Percentiles rank a stretch among this genome's conserved stretches.
Conservation (phyloP, 345 rosid genomes). For the Litchi chinensis region DNA sequence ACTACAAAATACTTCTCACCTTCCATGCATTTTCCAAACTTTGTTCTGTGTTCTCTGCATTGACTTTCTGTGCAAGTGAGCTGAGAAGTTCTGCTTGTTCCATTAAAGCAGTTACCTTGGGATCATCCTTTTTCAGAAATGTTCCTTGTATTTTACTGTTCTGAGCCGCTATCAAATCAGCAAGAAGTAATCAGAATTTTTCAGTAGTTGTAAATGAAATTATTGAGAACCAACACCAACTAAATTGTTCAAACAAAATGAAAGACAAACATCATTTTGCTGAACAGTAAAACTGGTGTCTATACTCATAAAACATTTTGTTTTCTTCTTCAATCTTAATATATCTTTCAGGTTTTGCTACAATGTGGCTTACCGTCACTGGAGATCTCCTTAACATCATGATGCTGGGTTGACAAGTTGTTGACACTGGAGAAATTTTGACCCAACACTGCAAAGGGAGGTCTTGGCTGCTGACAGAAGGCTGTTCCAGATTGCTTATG, state of each 20-base stretch:
- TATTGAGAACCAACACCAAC: not conserved
- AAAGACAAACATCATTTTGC: not conserved
- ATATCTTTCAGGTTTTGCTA: slow-evolving; percentile 22
- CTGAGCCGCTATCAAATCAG: slow-evolving; percentile 44
- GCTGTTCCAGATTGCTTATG: slow-evolving; percentile 45
- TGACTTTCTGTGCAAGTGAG: slow-evolving; percentile 77
- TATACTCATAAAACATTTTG: not conserved
- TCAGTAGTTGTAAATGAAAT: not conserved
- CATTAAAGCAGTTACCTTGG: slow-evolving; percentile 75
- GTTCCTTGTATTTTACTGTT: slow-evolving; percentile 44
- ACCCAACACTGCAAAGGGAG: slow-evolving; percentile 62
- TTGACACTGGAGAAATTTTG: slow-evolving; percentile 47
- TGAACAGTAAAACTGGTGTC: slow-evolving; percentile 3
- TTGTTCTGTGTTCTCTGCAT: slow-evolving; percentile 71
- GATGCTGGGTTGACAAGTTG: slow-evolving; percentile 32
- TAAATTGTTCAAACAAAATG: slow-evolving; percentile 8
- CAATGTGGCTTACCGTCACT: slow-evolving; percentile 45
- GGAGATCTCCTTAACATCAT: slow-evolving; percentile 37
- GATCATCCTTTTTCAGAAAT: slow-evolving; percentile 79
- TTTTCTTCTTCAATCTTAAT: not conserved
- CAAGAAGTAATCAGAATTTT: slow-evolving; percentile 14
- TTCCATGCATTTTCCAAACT: slow-evolving; percentile 96
- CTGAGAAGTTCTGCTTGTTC: slow-evolving; percentile 93
- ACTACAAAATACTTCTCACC: slow-evolving; percentile 43
- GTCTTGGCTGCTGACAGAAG: slow-evolving; percentile 51